Evolutionary conservation across 257 asterid species (phyloP).

Genomic region (Hygrophila difformis): DNA sequence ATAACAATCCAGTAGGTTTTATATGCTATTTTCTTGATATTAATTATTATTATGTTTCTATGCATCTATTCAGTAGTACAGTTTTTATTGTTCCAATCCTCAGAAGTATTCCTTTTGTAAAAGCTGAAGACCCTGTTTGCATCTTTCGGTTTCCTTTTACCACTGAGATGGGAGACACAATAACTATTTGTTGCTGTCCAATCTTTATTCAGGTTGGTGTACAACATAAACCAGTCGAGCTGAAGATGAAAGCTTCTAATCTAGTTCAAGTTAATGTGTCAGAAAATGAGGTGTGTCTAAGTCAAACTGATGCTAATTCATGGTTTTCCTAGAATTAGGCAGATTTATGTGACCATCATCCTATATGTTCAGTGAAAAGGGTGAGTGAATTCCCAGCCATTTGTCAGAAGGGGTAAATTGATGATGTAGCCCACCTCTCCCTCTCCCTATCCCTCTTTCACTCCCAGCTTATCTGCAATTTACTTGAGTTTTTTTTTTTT

Average conservation of each 20-base stretch:
- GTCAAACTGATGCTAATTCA: constrained; percentile 12
- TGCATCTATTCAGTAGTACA: no score
- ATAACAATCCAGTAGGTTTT: no score
- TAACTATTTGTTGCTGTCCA: background rate
- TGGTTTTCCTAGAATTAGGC: background rate
- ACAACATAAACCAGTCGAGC: constrained; percentile 49
- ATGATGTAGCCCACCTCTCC: background rate
- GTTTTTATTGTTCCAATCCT: no score
- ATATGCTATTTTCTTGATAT: background rate
- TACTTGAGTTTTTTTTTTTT: no score
- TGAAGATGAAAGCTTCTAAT: constrained; percentile 54
- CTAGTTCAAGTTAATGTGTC: constrained; percentile 52
- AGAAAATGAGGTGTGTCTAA: constrained; percentile 67
- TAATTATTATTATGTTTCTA: no score
- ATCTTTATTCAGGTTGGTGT: constrained; percentile 63
- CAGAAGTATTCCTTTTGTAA: background rate
- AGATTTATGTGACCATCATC: background rate
- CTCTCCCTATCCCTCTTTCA: no score
- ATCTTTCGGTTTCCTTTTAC: background rate
- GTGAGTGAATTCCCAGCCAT: background rate
- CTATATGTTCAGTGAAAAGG: background rate
- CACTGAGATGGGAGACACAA: background rate
- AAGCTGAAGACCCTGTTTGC: background rate
- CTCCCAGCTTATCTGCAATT: background rate
- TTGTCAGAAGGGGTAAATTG: background rate